phyloP scores from a whole-genome alignment of 805 yeast species.

The Zygosaccharomyces bisporus region DNA sequence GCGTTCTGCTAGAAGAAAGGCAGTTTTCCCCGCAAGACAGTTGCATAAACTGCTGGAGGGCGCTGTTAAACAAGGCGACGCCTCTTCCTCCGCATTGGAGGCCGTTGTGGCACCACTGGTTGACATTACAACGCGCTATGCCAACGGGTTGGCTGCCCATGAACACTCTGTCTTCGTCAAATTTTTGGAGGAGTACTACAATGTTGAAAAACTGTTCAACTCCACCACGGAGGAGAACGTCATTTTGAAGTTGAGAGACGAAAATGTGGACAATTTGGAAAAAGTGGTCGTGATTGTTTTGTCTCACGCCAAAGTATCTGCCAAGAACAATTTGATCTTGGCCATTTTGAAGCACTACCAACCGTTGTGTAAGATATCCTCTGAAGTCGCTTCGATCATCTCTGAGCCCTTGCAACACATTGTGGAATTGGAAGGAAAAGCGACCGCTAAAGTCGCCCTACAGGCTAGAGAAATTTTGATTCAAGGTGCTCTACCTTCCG shows the following conservation, averaged over 20 bases:
- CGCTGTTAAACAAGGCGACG: conserved; percentile 45
- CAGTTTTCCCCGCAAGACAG: conserved; percentile 92
- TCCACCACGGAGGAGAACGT: conserved; percentile 88
- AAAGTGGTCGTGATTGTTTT: conserved; percentile 70
- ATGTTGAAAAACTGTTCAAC: conserved; percentile 73
- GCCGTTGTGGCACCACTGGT: conserved; percentile 69
- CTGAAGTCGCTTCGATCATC: conserved; percentile 63
- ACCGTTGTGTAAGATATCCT: conserved; percentile 68
- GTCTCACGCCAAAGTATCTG: conserved; percentile 90
- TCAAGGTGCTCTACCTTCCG: conserved; percentile 94
- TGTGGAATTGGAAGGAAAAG: conserved; percentile 85
- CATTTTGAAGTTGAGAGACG: conserved; percentile 81
- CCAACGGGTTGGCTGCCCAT: conserved; percentile 75
- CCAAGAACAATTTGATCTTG: conserved; percentile 83
- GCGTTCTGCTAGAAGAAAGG: conserved; percentile 59
- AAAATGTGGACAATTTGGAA: conserved; percentile 68
- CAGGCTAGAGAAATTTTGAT: conserved; percentile 95
- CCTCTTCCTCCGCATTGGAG: conserved; percentile 49
- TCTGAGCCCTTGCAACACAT: conserved; percentile 69
- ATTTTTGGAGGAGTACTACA: conserved; percentile 67
- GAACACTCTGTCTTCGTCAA: conserved; percentile 72
- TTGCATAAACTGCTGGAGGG: conserved; percentile 67
- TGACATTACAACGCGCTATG: conserved; percentile 64
- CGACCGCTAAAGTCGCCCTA: conserved; percentile 88
- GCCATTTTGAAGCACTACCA: conserved; percentile 83